Base-by-base conservation (phyloP, 2,329 filamentous ascomycete genomes). In the Phaeoacremonium minimum region DNA sequence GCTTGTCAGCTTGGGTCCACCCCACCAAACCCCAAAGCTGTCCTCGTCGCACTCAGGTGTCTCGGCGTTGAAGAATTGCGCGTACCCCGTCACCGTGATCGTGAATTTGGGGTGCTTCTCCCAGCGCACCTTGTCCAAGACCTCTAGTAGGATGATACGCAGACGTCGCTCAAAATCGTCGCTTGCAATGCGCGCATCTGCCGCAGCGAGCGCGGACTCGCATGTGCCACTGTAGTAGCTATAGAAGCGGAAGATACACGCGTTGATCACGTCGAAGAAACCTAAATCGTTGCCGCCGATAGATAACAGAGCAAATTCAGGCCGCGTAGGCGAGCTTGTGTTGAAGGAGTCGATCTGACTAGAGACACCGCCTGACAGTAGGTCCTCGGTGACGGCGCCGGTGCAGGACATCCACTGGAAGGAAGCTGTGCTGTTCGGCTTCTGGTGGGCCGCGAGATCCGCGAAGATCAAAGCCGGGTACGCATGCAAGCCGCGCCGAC, bases 231-330 rank as follows among this genome's bases (percentile, higher is more conserved):
- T 67, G 51, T 66, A 68, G 49, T 67, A 65, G 45, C 62, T 63
- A 47, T 71, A 71, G 47, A 71, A 71, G 19, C 66, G 60, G 43
- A 71, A 71, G 13, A 72, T 62, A 46, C 69, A 71, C 16, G 66
- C 66, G 45, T 71, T 71, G 50, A 71, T 67, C 15, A 71, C 63
- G 26, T 65, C 61, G 43, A 69, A 71, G 54, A 71, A 71, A 43
- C 66, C 67, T 7, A 71, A 56, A 44, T 71, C 68, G 48, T 71
- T 71, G 13, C 67, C 67, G 32, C 66, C 67, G 19, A 71, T 56
- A n/a, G 66, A 69, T 6, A 71, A 52, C 1, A 69, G 58, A 4
- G 65, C 65, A 41, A 71, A 68, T 46, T 67, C 63, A n/a, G n/a
- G n/a, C n/a, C n/a, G n/a, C 15, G 53, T 47, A 2, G 58, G 58